Conservation (phyloP, 768 basidiomycete species). For the Leccinum subtestaceum region DNA sequence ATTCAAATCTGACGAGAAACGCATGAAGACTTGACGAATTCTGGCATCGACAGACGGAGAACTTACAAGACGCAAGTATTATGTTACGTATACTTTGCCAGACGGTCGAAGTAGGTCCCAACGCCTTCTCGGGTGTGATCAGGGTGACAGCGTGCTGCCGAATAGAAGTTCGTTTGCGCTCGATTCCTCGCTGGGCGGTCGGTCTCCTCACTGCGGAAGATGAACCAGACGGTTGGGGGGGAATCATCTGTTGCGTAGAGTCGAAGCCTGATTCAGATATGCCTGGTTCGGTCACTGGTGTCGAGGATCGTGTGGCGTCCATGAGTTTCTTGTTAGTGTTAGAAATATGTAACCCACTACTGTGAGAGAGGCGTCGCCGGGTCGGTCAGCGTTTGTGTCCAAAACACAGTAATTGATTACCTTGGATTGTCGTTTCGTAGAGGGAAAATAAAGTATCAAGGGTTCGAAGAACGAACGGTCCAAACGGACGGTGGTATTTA, state of each 20-base stretch:
- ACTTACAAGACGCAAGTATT: constrained; percentile 54
- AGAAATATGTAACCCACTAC: constrained; percentile 9
- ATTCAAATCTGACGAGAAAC: constrained; percentile 53
- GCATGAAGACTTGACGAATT: neutral
- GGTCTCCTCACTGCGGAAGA: constrained; percentile 16
- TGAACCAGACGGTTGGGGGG: constrained; percentile 6
- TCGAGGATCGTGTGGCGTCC: constrained; percentile 10
- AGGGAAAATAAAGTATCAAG: neutral
- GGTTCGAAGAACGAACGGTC: neutral
- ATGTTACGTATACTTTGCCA: constrained; percentile 52
- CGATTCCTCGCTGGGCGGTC: neutral
- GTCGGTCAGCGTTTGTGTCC: neutral
- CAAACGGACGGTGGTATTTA: constrained; percentile 9
- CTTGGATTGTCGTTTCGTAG: neutral
- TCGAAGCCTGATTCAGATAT: constrained; percentile 1
- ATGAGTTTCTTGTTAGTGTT: constrained; percentile 10
- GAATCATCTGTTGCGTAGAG: constrained; percentile 7
- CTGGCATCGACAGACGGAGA: neutral
- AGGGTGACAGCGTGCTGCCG: constrained; percentile 29
- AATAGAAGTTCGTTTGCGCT: constrained; percentile 8
- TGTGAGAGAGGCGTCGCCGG: neutral
- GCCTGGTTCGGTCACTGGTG: constrained; percentile 14
- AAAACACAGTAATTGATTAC: neutral
- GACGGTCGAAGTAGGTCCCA: constrained; percentile 43
- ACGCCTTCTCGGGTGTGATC: constrained; percentile 36